Conservation (phyloP, 345 rosid genomes). For the Arabis hirsuta region DNA sequence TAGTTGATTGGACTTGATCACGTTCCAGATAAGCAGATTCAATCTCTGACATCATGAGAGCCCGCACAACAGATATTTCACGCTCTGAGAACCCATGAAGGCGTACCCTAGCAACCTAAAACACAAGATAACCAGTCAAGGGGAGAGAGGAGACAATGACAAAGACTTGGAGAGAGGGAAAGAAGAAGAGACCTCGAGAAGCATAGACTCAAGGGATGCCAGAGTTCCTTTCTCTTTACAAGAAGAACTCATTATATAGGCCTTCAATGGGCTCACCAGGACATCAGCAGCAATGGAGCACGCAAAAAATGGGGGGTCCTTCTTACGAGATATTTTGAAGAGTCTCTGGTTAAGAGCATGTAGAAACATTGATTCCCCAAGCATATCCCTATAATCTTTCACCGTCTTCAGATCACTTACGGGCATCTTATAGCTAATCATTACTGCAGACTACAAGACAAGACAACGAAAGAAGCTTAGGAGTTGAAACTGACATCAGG, state of each 20-base stretch:
- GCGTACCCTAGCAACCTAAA: slow-evolving; percentile 85
- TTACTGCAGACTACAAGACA: slow-evolving; percentile 75
- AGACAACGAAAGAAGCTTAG: slow-evolving; percentile 32
- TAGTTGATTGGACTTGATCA: slow-evolving; percentile 89
- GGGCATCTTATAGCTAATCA: slow-evolving; percentile 86
- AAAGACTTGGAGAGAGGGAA: slow-evolving; percentile 26
- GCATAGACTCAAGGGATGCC: slow-evolving; percentile 86
- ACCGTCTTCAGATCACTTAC: slow-evolving; percentile 71
- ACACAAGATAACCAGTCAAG: slow-evolving; percentile 32
- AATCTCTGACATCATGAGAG: slow-evolving; percentile 82
- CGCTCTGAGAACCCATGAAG: slow-evolving; percentile 93
- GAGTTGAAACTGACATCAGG: slow-evolving; percentile 7
- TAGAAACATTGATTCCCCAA: slow-evolving; percentile 79
- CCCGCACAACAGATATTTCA: slow-evolving; percentile 80
- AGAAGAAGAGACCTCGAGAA: slow-evolving; percentile 64
- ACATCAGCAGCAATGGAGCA: slow-evolving; percentile 86
- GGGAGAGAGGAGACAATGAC: slow-evolving; percentile 10
- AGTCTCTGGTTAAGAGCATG: slow-evolving; percentile 88
- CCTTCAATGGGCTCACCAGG: slow-evolving; percentile 76
- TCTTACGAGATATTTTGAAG: slow-evolving; percentile 76
- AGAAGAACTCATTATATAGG: slow-evolving; percentile 75
- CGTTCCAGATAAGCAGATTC: slow-evolving; percentile 97
- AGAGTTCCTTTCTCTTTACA: slow-evolving; percentile 86
- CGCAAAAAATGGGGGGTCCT: slow-evolving; percentile 85
- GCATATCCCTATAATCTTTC: slow-evolving; percentile 77